Evolutionary conservation across 2,329 filamentous ascomycete genomes (phyloP), one percentile per base, ranked within the genome.

Genomic region (Phoma sp.): DNA sequence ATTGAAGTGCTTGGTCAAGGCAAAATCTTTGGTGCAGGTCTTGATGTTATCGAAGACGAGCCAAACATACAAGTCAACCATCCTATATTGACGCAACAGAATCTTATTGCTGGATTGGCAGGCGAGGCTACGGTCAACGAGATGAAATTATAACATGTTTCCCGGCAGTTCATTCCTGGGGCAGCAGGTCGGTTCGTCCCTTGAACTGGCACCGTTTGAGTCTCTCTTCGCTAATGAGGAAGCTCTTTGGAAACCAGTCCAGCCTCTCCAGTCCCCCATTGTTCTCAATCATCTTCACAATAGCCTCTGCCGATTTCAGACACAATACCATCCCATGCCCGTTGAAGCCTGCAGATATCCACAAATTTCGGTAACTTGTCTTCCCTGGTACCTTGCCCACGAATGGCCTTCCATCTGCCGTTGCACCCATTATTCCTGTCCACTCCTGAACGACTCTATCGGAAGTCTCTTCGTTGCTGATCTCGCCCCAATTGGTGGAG

Each of bases 271-370:
- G 14, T 15, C 20, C 20, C 10, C 65, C 67, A 14, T 45, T 75
- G 56, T 64, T 60, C 17, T 69, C 36, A 57, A 87, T 79, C 82
- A 87, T 85, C 25, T 75, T 72, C 1, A 80, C 82, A 53, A 89
- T 61, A 0, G 81, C 86, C 60, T 81, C 79, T 0, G 85, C 85
- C 23, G 81, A 83, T 67, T 85, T 82, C 75, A 85, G 83, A 48
- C 84, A 84, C 26, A 85, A 70, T 1, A 86, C 86, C 87, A 88
- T 89, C 0, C 86, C 69, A 67, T 89, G 85, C 1, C 87, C 87
- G 59, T 87, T 86, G 59, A 89, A 89, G 5, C 84, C 81, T 3
- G 82, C 84, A 26, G 80, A 78, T 1, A 86, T 74, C 78, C 82
- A 87, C 18, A 88, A 64, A 1, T 79, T 5, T 11, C 14, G 15